Evolutionary conservation across 139 green algal species (phyloP).

Genomic region (Tetraselmis chui): DNA sequence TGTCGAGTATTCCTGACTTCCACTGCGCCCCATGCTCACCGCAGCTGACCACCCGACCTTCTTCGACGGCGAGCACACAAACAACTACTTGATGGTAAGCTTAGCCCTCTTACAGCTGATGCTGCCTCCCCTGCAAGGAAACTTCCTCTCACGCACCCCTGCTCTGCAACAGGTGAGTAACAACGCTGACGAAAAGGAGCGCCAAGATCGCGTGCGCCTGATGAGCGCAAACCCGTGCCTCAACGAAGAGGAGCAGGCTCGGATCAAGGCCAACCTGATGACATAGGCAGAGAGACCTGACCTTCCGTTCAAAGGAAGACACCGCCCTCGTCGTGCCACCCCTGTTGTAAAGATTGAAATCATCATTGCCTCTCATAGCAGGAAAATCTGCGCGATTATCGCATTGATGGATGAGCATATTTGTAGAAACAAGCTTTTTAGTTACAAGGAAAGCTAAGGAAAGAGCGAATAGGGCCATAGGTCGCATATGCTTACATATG

Average conservation of each 20-base stretch:
- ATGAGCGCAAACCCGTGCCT: neutral
- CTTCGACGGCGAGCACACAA: neutral
- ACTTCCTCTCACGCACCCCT: neutral
- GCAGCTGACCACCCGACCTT: neutral
- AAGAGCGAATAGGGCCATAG: no score
- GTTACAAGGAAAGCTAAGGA: no score
- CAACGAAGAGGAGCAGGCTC: neutral
- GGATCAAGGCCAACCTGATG: neutral
- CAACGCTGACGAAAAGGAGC: neutral
- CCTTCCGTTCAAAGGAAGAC: no score
- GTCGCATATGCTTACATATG: no score
- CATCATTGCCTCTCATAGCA: no score
- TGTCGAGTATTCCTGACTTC: no score
- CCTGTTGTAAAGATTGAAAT: no score
- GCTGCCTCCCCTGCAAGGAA: neutral
- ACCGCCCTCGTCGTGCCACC: no score
- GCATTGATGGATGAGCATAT: no score
- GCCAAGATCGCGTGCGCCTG: neutral
- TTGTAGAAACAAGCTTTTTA: no score
- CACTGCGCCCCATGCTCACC: neutral
- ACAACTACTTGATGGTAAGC: neutral
- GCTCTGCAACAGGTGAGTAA: neutral
- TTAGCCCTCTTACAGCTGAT: neutral
- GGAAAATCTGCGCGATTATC: no score
- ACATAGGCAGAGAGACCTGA: no score